Evolutionary conservation across 305 asterid genomes (phyloP), one percentile per base, ranked within the genome.

Genomic region (Nicotiana rustica): DNA sequence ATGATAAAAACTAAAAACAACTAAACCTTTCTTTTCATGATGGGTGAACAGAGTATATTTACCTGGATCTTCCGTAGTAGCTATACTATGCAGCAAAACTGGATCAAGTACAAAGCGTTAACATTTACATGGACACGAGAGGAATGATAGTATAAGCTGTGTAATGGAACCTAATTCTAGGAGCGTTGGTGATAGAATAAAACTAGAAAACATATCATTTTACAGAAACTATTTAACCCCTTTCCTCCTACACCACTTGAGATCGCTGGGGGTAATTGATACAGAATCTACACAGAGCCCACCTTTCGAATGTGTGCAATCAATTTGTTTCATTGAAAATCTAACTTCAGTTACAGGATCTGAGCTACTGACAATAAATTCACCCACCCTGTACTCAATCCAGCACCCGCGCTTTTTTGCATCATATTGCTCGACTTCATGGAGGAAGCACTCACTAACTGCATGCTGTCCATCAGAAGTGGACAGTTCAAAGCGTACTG

Each of bases 261-360:
- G 64, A 82, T 91, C 87, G 52, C 92, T 84, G 4, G 99, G 99
- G 79, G 82, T 69, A 60, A 96, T 96, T 4, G 90, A 91, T 52
- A 97, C 98, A 2, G 93, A 89, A 85, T 97, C 99, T 19, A 97
- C 90, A 85, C 98, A 97, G 56, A 97, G 90, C 6, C 99, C 99
- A 29, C 99, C 98, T 89, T 96, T 96, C 38, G 99, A 95, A 86
- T 96, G 98, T 0, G 98, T 95, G 86, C 99, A 95, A 85, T 97
- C 99, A 0, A 97, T 97, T 82, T 97, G 99, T 83, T 95, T 97
- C 99, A 97, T 95, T 1, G 97, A 97, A 78, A 95, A 93, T 82
- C 83, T 90, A 59, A 97, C 94, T 84, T 95, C 99, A 12, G 92
- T 95, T 13, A 82, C 87, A 10, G 91, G 88, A 80, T 92, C 90